Conservation (phyloP, 441 rosid genomes). For the Rhodomyrtus psidioides region DNA sequence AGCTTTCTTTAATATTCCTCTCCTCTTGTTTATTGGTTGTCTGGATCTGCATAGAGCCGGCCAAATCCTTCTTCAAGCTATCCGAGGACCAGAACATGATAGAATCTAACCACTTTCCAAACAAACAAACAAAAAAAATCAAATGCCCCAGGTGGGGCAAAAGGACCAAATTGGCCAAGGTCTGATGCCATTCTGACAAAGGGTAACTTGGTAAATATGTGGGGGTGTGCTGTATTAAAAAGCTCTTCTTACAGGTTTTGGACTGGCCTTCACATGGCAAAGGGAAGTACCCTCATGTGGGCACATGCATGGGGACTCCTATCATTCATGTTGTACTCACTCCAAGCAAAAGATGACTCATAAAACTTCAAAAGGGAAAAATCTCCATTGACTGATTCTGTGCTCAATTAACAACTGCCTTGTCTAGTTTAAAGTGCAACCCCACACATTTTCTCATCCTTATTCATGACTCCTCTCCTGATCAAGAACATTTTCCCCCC, state of each 20-base stretch:
- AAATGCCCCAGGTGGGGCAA: not conserved
- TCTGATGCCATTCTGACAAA: not conserved
- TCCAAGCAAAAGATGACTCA: constrained; percentile 5
- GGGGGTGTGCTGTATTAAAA: not conserved
- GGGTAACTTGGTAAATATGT: constrained; percentile 14
- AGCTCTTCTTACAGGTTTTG: not conserved
- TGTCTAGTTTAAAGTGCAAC: not conserved
- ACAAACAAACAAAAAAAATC: too few species aligned
- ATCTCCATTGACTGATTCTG: constrained; percentile 18
- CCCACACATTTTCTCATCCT: not conserved
- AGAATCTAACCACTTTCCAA: constrained; percentile 1
- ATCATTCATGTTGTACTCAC: constrained; percentile 4
- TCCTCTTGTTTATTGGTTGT: constrained; percentile 26
- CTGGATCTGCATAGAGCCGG: constrained; percentile 28
- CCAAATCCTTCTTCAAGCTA: constrained; percentile 32
- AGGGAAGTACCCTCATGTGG: constrained; percentile 35
- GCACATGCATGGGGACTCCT: constrained; percentile 29
- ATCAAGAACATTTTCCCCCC: not conserved
- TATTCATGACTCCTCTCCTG: not conserved
- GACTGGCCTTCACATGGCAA: constrained; percentile 42
- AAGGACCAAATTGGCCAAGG: constrained; percentile 1
- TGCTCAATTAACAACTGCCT: not conserved
- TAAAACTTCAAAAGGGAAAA: not conserved
- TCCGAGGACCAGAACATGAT: constrained; percentile 21
- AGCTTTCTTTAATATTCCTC: not conserved